phyloP scores from a whole-genome alignment of 2,329 filamentous ascomycete genomes.

The Endothia cerciana region DNA sequence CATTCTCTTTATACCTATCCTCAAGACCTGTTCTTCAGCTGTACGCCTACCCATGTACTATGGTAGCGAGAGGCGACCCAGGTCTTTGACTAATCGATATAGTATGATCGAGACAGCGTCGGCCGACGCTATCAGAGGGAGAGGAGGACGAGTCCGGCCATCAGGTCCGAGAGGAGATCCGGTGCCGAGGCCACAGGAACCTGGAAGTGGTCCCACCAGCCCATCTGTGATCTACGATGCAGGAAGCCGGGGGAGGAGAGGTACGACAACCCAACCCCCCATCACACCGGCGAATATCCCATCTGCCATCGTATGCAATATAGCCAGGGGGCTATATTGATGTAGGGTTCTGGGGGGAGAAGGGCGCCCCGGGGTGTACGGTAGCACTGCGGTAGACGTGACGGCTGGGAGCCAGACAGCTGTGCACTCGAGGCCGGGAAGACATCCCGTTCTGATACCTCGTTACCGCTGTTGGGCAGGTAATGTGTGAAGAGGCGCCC shows the following conservation, averaged over 20 bases:
- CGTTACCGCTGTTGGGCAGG: not conserved
- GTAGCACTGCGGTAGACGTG: no score
- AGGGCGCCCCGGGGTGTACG: no score
- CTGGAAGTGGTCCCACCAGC: not conserved
- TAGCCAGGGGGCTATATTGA: not conserved
- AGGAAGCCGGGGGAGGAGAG: not conserved
- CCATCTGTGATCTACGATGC: conserved; percentile 11
- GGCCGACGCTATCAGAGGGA: not conserved
- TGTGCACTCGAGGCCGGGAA: not conserved
- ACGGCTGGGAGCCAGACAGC: not conserved
- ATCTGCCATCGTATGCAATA: conserved; percentile 1
- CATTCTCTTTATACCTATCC: not conserved
- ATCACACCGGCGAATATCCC: not conserved
- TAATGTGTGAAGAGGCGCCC: not conserved
- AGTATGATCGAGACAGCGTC: not conserved
- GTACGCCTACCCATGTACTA: no score
- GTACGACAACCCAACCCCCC: not conserved
- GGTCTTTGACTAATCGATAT: not conserved
- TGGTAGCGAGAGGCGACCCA: not conserved
- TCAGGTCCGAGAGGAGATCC: conserved; percentile 9
- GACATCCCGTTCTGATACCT: conserved; percentile 5
- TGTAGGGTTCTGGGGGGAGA: no score
- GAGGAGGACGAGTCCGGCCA: conserved; percentile 1
- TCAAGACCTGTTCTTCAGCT: no score
- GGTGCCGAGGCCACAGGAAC: conserved; percentile 2